Evolutionary conservation across 164 flowering plant genomes (phyloP).

Genomic region (Nymphaea colorata): DNA sequence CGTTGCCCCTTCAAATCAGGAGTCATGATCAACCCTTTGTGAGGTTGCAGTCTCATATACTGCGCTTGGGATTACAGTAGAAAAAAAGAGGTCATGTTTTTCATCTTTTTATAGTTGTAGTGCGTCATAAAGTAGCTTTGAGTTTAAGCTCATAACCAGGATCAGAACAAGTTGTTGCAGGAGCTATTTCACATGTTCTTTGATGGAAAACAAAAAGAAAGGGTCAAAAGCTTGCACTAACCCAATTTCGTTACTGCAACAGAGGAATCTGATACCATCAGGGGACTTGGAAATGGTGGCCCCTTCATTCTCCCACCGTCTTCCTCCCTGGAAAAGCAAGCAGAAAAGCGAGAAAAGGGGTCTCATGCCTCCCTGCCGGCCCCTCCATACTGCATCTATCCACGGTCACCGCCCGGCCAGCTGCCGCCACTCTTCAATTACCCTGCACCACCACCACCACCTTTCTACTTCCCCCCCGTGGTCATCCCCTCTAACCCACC

Average conservation of each 20-base stretch:
- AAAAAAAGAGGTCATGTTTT: no score
- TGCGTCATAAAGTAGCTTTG: no score
- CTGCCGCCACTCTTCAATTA: conserved; percentile 13
- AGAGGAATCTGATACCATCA: background rate
- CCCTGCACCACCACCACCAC: conserved; percentile 21
- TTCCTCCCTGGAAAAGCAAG: conserved; percentile 34
- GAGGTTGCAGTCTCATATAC: no score
- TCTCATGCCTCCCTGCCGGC: conserved; percentile 34
- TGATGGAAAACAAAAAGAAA: conserved; percentile 1
- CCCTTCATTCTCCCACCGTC: conserved; percentile 27
- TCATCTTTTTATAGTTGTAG: no score
- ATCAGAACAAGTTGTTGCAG: no score
- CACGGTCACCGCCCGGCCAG: conserved; percentile 49
- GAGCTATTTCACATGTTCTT: background rate
- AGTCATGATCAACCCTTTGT: no score
- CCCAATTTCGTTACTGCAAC: conserved; percentile 10
- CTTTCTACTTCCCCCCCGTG: conserved; percentile 16
- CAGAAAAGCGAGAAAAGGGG: background rate
- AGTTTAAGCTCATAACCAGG: no score
- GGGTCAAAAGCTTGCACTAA: conserved; percentile 19
- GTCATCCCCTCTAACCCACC: conserved; percentile 7
- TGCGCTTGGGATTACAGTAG: no score
- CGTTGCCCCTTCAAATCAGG: no score
- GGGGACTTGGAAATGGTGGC: background rate
- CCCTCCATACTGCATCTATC: conserved; percentile 49